Percentiles rank a stretch among this genome's conserved stretches.
phyloP scores from a whole-genome alignment of 257 asterid species.

The Jacaranda copaia region DNA sequence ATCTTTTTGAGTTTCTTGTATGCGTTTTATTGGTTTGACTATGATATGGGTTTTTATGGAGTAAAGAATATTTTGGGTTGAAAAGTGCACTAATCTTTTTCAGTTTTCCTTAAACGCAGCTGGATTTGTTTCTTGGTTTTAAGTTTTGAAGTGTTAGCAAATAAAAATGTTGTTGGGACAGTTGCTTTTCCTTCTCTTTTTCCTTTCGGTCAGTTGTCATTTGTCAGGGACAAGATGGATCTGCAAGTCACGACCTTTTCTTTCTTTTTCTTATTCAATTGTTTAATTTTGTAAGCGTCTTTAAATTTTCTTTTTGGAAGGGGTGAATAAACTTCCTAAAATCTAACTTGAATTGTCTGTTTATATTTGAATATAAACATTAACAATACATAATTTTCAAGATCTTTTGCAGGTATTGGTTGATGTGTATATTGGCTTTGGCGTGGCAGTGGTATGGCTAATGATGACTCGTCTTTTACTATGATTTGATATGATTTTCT shows the following conservation, averaged over 20 bases:
- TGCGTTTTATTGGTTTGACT: constrained; percentile 34
- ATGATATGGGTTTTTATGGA: constrained; percentile 17
- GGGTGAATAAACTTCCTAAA: constrained; percentile 13
- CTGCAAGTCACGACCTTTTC: constrained; percentile 47
- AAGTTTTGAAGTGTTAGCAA: constrained; percentile 30
- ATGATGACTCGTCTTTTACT: constrained; percentile 21
- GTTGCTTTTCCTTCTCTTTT: constrained; percentile 38
- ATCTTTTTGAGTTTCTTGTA: neutral
- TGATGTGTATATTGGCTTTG: constrained; percentile 7
- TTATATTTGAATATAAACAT: constrained; percentile 15
- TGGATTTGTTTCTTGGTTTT: constrained; percentile 24
- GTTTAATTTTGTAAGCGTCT: constrained; percentile 34
- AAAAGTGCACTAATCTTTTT: neutral
- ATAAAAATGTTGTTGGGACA: constrained; percentile 42
- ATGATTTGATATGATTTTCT: constrained; percentile 19
- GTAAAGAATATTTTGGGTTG: constrained; percentile 34
- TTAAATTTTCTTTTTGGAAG: constrained; percentile 42
- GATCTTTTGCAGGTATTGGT: constrained; percentile 36
- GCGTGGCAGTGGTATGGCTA: constrained; percentile 2
- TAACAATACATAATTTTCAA: neutral
- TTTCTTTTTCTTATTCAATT: constrained; percentile 38
- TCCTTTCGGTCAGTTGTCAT: constrained; percentile 53
- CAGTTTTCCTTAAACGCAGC: constrained; percentile 1
- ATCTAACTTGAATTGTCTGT: constrained; percentile 31
- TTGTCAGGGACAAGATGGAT: constrained; percentile 59